These are phyloP conservation scores for Tetrapisispora pingtungensis DNA, from an alignment of 805 yeast genomes.

Conservation along the genomic window DNA sequence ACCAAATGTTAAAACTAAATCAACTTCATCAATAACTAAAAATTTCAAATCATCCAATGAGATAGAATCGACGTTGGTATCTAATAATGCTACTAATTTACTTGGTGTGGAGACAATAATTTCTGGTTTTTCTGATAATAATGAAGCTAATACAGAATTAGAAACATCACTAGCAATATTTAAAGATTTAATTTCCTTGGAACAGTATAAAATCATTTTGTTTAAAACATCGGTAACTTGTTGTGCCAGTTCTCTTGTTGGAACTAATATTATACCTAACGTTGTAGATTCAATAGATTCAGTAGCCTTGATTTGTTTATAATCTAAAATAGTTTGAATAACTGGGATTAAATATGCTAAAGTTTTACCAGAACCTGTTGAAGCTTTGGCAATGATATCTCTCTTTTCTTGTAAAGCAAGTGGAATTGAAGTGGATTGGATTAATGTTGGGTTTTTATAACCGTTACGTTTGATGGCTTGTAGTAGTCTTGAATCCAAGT, in stretches of 20 bases:
- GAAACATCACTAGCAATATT: constrained; percentile 57
- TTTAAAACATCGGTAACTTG: constrained; percentile 70
- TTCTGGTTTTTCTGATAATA: constrained; percentile 67
- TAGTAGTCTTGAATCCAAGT: constrained; percentile 68
- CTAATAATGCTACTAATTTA: constrained; percentile 49
- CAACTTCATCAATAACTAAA: constrained; percentile 91
- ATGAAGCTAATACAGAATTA: constrained; percentile 60
- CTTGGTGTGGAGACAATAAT: constrained; percentile 83
- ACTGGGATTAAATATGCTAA: constrained; percentile 86
- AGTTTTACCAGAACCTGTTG: constrained; percentile 94
- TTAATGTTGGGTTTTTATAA: constrained; percentile 76
- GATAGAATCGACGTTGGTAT: constrained; percentile 36
- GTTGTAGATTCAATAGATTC: constrained; percentile 19
- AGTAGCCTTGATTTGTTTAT: constrained; percentile 19
- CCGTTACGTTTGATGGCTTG: constrained; percentile 80
- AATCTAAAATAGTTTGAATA: constrained; percentile 58
- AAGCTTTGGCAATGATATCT: constrained; percentile 88
- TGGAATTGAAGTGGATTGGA: constrained; percentile 88
- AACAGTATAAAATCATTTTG: constrained; percentile 60
- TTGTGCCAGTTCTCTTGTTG: constrained; percentile 82
- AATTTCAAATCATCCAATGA: constrained; percentile 50
- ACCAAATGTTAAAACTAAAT: constrained; percentile 80
- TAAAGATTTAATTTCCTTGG: constrained; percentile 49
- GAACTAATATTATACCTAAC: constrained; percentile 70
- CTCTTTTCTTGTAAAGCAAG: constrained; percentile 81